Evolutionary conservation across 345 rosid species (phyloP).

Genomic region (Ceriops zippeliana): DNA sequence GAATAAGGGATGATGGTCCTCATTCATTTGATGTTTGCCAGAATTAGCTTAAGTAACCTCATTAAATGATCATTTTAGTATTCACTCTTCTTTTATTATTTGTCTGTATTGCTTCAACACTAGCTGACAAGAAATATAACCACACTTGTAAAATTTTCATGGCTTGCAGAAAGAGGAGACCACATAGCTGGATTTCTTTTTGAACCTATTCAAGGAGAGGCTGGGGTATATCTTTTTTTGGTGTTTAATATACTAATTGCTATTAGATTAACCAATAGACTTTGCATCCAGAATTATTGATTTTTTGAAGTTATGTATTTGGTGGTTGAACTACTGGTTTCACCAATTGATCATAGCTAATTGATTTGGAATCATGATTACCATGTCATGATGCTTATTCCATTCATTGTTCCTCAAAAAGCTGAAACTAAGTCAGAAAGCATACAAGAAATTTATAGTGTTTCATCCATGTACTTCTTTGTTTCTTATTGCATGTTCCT

Average conservation of each 20-base stretch:
- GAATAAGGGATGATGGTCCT: background rate
- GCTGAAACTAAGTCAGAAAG: too few relatives aligned
- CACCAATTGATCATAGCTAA: too few relatives aligned
- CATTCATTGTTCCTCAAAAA: too few relatives aligned
- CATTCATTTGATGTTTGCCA: background rate
- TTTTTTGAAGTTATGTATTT: background rate
- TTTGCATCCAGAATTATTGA: background rate
- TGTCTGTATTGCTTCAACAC: slow-evolving; percentile 1
- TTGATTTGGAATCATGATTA: too few relatives aligned
- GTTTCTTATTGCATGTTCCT: too few relatives aligned
- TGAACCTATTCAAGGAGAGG: slow-evolving; percentile 99
- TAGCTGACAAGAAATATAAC: background rate
- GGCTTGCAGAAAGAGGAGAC: slow-evolving; percentile 63
- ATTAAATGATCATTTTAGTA: slow-evolving; percentile 3
- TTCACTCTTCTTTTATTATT: background rate
- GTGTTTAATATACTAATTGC: background rate
- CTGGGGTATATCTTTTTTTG: slow-evolving; percentile 64
- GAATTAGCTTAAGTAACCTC: slow-evolving; percentile 1
- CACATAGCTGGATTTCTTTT: slow-evolving; percentile 87
- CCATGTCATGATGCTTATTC: too few relatives aligned
- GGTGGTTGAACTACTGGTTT: too few relatives aligned
- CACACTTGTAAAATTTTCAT: slow-evolving; percentile 9
- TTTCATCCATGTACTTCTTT: too few relatives aligned
- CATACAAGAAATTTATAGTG: too few relatives aligned
- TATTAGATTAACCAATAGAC: background rate